phyloP scores from a whole-genome alignment of 768 basidiomycete genomes.

The Tricholoma sp. region DNA sequence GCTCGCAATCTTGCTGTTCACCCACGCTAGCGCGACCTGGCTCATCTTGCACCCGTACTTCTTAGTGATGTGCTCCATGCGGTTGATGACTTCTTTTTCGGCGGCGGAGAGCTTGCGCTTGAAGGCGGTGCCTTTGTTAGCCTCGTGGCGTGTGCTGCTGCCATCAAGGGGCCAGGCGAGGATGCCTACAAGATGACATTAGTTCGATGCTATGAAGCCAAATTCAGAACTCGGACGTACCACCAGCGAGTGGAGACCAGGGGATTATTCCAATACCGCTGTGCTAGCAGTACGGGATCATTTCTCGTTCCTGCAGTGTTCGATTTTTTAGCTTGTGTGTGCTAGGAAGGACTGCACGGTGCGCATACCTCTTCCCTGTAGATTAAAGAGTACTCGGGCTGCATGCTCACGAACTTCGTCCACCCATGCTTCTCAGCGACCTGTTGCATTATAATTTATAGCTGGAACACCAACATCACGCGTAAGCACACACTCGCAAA shows the following conservation, averaged over 20 bases:
- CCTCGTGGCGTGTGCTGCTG: too few relatives aligned
- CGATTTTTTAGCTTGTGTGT: background rate
- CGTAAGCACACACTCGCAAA: too few relatives aligned
- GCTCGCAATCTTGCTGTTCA: constrained; percentile 27
- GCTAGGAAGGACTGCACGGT: constrained; percentile 50
- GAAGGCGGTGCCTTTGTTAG: constrained; percentile 15
- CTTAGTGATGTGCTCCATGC: constrained; percentile 37
- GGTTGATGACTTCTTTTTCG: constrained; percentile 27
- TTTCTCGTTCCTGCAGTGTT: constrained; percentile 36
- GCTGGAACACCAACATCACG: constrained; percentile 22
- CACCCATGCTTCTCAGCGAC: constrained; percentile 36
- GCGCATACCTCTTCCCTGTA: constrained; percentile 51
- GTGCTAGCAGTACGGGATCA: constrained; percentile 39
- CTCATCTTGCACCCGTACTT: constrained; percentile 38
- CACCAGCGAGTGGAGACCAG: constrained; percentile 39
- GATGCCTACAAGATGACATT: background rate
- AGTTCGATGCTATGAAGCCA: background rate
- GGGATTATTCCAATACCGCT: constrained; percentile 52
- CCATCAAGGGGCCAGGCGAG: constrained; percentile 32
- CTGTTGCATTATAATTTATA: constrained; percentile 38
- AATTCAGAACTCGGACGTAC: constrained; percentile 10
- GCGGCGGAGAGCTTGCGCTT: constrained; percentile 17
- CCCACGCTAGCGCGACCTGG: constrained; percentile 43
- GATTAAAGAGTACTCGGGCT: too few relatives aligned
- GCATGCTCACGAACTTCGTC: too few relatives aligned